These are phyloP conservation scores for Metschnikowia lachancei DNA, from an alignment of 805 yeast genomes.

Conservation along the genomic window DNA sequence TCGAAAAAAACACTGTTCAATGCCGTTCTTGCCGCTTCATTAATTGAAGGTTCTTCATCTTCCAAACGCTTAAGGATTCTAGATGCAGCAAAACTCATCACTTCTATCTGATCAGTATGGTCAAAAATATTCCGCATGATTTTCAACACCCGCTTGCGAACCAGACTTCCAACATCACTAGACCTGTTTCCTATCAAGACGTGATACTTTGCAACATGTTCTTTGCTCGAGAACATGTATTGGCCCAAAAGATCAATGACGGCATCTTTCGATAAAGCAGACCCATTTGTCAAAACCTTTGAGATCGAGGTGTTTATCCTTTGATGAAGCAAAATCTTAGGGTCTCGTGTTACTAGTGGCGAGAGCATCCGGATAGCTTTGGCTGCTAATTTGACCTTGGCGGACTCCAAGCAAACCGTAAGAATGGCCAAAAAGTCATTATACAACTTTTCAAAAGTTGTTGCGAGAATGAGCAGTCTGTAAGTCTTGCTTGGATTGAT, in stretches of 20 bases:
- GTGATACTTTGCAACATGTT: conserved; percentile 48
- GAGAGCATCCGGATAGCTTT: conserved; percentile 67
- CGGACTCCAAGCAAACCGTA: conserved; percentile 32
- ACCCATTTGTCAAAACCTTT: conserved; percentile 52
- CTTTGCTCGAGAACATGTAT: conserved; percentile 44
- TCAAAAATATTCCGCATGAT: conserved; percentile 49
- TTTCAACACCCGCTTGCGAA: conserved; percentile 60
- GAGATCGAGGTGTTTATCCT: conserved; percentile 53
- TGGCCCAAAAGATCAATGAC: conserved; percentile 63
- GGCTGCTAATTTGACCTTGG: conserved; percentile 35
- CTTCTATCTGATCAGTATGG: conserved; percentile 25
- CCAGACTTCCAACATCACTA: conserved; percentile 60
- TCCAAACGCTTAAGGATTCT: conserved; percentile 54
- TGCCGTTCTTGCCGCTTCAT: conserved; percentile 39
- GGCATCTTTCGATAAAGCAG: conserved; percentile 75
- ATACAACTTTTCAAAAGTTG: conserved; percentile 30
- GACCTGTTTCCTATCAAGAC: conserved; percentile 47
- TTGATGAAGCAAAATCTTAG: conserved; percentile 47
- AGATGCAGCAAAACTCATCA: conserved; percentile 46
- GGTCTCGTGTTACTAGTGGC: conserved; percentile 50
- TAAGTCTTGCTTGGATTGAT: conserved; percentile 3
- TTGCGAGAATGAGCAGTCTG: conserved; percentile 5
- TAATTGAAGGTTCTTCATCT: conserved; percentile 62
- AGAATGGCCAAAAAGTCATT: conserved; percentile 53
- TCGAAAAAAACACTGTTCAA: conserved; percentile 30